Conservation (phyloP, 352 stramenopile genomes). For the Globisporangium nagaii region DNA sequence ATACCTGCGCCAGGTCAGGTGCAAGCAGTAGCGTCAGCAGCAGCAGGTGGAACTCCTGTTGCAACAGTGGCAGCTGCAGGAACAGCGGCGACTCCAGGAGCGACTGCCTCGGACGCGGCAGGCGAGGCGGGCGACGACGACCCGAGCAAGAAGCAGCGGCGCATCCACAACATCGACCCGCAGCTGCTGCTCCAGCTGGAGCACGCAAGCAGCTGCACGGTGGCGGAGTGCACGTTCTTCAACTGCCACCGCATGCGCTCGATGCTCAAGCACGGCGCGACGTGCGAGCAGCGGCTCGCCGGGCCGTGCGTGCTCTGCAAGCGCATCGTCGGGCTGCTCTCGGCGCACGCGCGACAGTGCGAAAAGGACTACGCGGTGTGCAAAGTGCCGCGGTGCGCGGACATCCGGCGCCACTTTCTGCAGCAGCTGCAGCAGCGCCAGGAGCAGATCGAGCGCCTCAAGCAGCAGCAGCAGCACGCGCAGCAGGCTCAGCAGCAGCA, state of each 20-base stretch:
- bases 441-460: slow-evolving; percentile 46
- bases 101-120: slow-evolving; percentile 2
- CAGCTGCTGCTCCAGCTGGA: slow-evolving; percentile 82
- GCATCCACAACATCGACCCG: slow-evolving; percentile 86
- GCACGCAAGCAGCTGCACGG: slow-evolving; percentile 70
- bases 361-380: slow-evolving; percentile 71
- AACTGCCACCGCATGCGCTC: slow-evolving; percentile 85
- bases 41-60: not conserved
- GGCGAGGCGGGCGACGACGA: slow-evolving; percentile 41
- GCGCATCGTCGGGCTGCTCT: slow-evolving; percentile 80
- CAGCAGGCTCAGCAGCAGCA: slow-evolving; percentile 18
- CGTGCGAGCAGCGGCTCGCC: slow-evolving; percentile 76
- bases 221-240: slow-evolving; percentile 72
- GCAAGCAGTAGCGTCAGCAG: not conserved
- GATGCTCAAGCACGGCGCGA: slow-evolving; percentile 87
- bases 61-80: not conserved
- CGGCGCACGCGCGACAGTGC: slow-evolving; percentile 75
- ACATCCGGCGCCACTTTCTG: slow-evolving; percentile 82
- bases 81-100: not conserved
- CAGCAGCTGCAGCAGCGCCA: slow-evolving; percentile 74
- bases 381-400: slow-evolving; percentile 79
- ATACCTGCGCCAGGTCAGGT: not conserved
- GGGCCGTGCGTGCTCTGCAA: slow-evolving; percentile 83
- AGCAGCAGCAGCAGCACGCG: slow-evolving; percentile 26
- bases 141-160: slow-evolving; percentile 87